Percentiles rank a stretch among this genome's conserved stretches.
phyloP scores from a whole-genome alignment of 805 yeast species.

The Zygoascus tannicola region DNA sequence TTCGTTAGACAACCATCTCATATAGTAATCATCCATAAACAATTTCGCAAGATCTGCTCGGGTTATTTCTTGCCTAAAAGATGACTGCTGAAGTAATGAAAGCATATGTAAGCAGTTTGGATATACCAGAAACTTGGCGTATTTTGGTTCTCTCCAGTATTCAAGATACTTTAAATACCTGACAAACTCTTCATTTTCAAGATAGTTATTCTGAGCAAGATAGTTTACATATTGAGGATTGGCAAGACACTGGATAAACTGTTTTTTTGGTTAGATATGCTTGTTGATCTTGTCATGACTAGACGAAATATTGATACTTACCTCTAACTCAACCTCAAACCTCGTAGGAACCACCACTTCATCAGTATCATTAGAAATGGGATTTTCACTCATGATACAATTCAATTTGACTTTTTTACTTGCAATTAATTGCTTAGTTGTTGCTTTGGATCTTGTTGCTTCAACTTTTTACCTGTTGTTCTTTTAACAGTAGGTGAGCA shows the following conservation, averaged over 20 bases:
- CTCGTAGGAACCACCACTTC: slow-evolving; percentile 63
- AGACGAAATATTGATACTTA: slow-evolving; percentile 27
- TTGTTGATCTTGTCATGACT: no score
- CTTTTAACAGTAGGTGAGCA: no score
- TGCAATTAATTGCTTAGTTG: not conserved
- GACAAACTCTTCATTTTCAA: slow-evolving; percentile 63
- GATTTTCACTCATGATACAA: no score
- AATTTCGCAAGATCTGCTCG: slow-evolving; percentile 34
- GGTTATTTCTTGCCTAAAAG: slow-evolving; percentile 32
- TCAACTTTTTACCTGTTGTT: no score
- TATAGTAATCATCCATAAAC: slow-evolving; percentile 35
- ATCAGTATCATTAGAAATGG: no score
- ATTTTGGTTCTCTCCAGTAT: slow-evolving; percentile 74
- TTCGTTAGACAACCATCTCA: slow-evolving; percentile 28
- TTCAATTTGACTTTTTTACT: not conserved
- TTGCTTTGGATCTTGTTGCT: no score
- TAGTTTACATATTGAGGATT: slow-evolving; percentile 81
- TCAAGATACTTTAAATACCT: slow-evolving; percentile 71
- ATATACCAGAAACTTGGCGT: slow-evolving; percentile 59
- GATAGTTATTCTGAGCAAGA: slow-evolving; percentile 72
- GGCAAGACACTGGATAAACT: slow-evolving; percentile 86
- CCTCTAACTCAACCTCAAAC: slow-evolving; percentile 83
- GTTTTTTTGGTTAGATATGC: no score
- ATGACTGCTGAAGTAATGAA: slow-evolving; percentile 40
- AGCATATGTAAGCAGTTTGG: slow-evolving; percentile 84